Percentiles rank a stretch among this genome's conserved stretches.
phyloP scores from a whole-genome alignment of 116 monocot species.

The Phalaenopsis hybrid region DNA sequence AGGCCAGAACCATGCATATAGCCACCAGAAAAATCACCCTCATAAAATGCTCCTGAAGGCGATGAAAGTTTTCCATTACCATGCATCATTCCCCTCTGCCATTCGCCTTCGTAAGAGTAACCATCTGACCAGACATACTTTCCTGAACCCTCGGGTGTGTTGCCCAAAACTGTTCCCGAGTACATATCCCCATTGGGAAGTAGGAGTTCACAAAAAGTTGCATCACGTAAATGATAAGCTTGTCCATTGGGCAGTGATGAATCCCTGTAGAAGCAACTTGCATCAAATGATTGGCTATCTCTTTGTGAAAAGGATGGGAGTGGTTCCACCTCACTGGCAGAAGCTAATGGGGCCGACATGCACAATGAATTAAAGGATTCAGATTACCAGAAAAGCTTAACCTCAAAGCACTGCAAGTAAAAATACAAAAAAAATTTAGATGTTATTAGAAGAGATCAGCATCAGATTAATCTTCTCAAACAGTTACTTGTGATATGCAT shows the following conservation, averaged over 20 bases:
- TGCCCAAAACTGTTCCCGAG: conserved; percentile 53
- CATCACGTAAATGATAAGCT: conserved; percentile 9
- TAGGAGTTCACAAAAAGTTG: conserved; percentile 25
- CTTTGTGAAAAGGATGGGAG: conserved; percentile 14
- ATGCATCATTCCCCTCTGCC: conserved; percentile 80
- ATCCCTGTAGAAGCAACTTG: conserved; percentile 27
- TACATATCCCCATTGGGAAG: conserved; percentile 58
- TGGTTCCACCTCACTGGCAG: conserved; percentile 23
- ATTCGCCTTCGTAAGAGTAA: conserved; percentile 67
- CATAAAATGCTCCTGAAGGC: conserved; percentile 67
- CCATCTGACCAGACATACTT: conserved; percentile 81
- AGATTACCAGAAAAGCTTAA: not conserved
- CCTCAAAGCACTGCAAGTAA: not conserved
- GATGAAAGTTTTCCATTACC: conserved; percentile 68
- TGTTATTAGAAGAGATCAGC: not conserved
- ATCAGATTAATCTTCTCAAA: not conserved
- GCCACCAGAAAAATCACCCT: conserved; percentile 76
- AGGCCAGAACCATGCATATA: conserved; percentile 73
- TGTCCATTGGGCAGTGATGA: conserved; percentile 25
- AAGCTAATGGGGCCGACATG: conserved; percentile 49
- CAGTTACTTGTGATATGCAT: not conserved
- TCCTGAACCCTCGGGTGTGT: conserved; percentile 63
- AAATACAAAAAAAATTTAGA: not conserved
- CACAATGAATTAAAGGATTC: conserved; percentile 36
- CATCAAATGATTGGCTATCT: conserved; percentile 17